Percentiles rank a stretch among this genome's conserved stretches.
phyloP scores from a whole-genome alignment of 441 rosid genomes.

The Erodium trifolium region DNA sequence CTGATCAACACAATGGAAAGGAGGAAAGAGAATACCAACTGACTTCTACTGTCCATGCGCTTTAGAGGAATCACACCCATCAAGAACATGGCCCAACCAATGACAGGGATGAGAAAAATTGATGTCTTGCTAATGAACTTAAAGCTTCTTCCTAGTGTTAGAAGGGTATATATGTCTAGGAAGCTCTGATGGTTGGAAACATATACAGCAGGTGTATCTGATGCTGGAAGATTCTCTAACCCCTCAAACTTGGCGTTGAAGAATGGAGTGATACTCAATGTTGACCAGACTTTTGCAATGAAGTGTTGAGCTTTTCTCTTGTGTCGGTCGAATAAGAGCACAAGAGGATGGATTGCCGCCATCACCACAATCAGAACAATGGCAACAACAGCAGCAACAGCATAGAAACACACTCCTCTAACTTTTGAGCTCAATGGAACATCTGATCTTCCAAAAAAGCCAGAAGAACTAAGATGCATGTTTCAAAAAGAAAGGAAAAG shows the following conservation, averaged over 20 bases:
- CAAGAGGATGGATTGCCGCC: conserved; percentile 68
- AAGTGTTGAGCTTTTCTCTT: conserved; percentile 65
- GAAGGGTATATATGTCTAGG: conserved; percentile 77
- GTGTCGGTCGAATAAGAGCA: conserved; percentile 63
- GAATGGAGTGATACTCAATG: conserved; percentile 43
- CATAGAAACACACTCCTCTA: conserved; percentile 73
- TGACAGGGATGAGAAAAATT: conserved; percentile 63
- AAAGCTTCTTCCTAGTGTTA: conserved; percentile 71
- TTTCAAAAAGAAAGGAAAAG: background rate
- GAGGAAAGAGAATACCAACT: conserved; percentile 42
- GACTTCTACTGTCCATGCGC: conserved; percentile 87
- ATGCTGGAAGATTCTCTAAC: conserved; percentile 69
- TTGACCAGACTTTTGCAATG: conserved; percentile 77
- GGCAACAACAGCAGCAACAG: conserved; percentile 49
- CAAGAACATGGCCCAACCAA: conserved; percentile 95
- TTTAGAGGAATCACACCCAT: conserved; percentile 76
- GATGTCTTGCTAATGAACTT: conserved; percentile 89
- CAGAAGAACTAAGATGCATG: conserved; percentile 18
- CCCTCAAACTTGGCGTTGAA: conserved; percentile 51
- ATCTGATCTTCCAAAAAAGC: conserved; percentile 45
- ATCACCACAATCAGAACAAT: conserved; percentile 52
- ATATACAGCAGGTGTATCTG: conserved; percentile 72
- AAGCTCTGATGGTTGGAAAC: conserved; percentile 92
- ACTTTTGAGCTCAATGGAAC: conserved; percentile 45
- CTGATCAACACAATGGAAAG: conserved; percentile 10